Conservation (phyloP, 176 grass and related monocot genomes). For the Stipa capillata region DNA sequence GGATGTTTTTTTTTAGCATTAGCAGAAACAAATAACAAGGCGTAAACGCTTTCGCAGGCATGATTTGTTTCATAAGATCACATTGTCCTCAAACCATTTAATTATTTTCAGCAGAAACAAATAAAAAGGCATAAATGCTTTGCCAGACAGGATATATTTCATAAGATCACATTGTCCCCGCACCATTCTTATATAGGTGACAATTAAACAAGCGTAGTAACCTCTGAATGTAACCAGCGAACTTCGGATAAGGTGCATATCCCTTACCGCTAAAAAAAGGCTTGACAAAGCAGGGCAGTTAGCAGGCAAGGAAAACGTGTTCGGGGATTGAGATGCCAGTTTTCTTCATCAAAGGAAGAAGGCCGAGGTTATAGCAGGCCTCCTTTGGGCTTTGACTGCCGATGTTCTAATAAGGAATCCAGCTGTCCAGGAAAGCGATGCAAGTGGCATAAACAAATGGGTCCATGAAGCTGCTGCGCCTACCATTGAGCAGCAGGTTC, state of each 20-base stretch:
- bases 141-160: not conserved
- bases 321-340: not conserved
- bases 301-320: not conserved
- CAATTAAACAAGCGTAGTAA: not conserved
- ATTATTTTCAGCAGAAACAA: not conserved
- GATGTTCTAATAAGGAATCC: not conserved
- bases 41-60: too few relatives aligned
- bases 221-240: not conserved
- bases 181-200: not conserved
- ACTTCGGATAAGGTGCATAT: not conserved
- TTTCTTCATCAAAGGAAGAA: not conserved
- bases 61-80: not conserved
- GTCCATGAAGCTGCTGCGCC: not conserved
- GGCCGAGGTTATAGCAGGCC: not conserved
- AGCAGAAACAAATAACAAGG: not conserved
- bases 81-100: not conserved
- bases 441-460: not conserved
- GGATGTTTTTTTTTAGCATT: slow-evolving; percentile 1
- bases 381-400: not conserved
- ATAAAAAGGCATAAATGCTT: not conserved
- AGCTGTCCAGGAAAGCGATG: not conserved
- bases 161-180: not conserved
- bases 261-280: not conserved
- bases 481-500: not conserved
- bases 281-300: too few relatives aligned